phyloP scores from a whole-genome alignment of 2,329 filamentous ascomycete species.

The Apiospora marii region DNA sequence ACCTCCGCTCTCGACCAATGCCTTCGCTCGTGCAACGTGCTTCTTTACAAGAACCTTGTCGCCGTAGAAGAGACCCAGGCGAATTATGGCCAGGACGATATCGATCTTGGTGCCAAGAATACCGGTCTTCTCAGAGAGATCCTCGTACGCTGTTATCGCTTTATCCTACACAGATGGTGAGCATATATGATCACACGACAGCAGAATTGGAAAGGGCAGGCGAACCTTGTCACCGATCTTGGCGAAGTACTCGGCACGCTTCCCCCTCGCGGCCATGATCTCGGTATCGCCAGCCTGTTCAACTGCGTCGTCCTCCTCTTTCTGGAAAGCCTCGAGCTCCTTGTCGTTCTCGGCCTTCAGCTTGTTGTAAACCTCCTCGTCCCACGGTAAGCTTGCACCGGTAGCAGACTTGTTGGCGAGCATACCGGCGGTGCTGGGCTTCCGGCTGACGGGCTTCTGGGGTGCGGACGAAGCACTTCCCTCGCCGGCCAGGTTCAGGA shows the following conservation, averaged over 20 bases:
- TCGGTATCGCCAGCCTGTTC: conserved; percentile 98
- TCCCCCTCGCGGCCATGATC: conserved; percentile 89
- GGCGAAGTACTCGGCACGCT: conserved; percentile 96
- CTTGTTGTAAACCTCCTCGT: conserved; percentile 84
- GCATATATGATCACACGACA: neutral
- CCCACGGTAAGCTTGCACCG: conserved; percentile 82
- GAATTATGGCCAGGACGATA: conserved; percentile 93
- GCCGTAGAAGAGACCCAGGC: conserved; percentile 93
- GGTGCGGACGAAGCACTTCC: conserved; percentile 52
- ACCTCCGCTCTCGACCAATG: conserved; percentile 91
- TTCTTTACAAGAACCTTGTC: conserved; percentile 94
- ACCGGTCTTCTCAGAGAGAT: conserved; percentile 95
- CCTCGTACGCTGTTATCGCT: conserved; percentile 90
- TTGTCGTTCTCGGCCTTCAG: conserved; percentile 80
- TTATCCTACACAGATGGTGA: conserved; percentile 71
- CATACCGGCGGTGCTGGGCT: conserved; percentile 76
- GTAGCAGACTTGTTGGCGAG: conserved; percentile 72
- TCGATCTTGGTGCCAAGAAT: conserved; percentile 98
- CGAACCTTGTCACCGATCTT: conserved; percentile 92
- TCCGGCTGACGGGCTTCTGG: conserved; percentile 68
- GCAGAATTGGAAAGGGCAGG: neutral
- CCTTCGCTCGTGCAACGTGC: conserved; percentile 87
- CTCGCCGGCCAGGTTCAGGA: conserved; percentile 80
- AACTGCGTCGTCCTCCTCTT: conserved; percentile 90
- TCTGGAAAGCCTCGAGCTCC: conserved; percentile 79